Percentiles rank a stretch among this genome's conserved stretches.
These are phyloP conservation scores for Leishmania lainsoni DNA, from an alignment of 208 protist species.

Conservation along the genomic window DNA sequence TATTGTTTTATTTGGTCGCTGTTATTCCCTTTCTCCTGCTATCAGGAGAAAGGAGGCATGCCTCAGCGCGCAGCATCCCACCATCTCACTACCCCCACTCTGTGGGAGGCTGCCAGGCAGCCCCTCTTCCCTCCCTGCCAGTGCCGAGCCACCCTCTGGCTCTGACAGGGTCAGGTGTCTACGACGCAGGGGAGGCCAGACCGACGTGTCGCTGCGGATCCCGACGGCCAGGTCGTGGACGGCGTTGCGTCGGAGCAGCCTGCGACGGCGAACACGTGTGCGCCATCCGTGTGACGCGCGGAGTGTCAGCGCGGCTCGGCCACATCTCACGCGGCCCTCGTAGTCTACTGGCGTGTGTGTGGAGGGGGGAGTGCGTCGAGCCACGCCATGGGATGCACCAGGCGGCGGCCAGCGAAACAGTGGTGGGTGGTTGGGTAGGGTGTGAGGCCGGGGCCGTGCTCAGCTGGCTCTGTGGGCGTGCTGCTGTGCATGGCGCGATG, in stretches of 20 bases:
- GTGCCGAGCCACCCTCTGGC: background rate
- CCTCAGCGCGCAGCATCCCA: background rate
- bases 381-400: background rate
- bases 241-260: background rate
- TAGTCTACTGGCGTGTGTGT: background rate
- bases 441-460: no score
- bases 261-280: background rate
- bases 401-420: background rate
- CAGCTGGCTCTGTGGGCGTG: no score
- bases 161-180: background rate
- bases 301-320: background rate
- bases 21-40: no score
- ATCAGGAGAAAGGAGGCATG: background rate
- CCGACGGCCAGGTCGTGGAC: background rate
- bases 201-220: background rate
- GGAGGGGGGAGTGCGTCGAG: no score
- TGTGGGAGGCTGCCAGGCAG: no score
- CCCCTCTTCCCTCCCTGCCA: background rate
- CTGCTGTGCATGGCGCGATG: no score
- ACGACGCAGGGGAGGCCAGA: background rate
- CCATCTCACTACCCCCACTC: no score
- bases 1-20: no score
- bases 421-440: background rate
- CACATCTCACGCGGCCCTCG: background rate
- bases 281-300: background rate